Evolutionary conservation across 2,329 filamentous ascomycete species (phyloP).

Genomic region (Alternaria sp.): DNA sequence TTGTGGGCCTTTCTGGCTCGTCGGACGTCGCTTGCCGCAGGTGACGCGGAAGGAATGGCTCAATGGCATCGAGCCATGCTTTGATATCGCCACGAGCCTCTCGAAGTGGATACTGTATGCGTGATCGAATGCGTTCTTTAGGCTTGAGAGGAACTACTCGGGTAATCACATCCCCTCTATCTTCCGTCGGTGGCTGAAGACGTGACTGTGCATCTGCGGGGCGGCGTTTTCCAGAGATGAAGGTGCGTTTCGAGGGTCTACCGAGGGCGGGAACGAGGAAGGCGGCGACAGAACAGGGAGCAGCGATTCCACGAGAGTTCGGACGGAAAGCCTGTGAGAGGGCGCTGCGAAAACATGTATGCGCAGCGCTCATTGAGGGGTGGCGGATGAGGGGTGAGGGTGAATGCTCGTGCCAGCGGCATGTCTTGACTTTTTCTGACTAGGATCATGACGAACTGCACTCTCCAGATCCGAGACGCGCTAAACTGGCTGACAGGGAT

Average conservation of each 20-base stretch:
- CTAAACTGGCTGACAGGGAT: conserved; percentile 14
- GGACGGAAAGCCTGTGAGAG: conserved; percentile 48
- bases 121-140: conserved; percentile 13
- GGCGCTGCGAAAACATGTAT: conserved; percentile 49
- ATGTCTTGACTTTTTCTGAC: conserved; percentile 37
- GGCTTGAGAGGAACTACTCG: conserved; percentile 19
- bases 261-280: conserved; percentile 47
- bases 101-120: conserved; percentile 33
- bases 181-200: conserved; percentile 4
- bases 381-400: conserved; percentile 21
- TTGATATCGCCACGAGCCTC: conserved; percentile 37
- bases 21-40: conserved; percentile 31
- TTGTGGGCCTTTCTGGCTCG: conserved; percentile 25
- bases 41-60: conserved; percentile 48
- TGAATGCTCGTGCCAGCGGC: conserved; percentile 24
- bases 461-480: conserved; percentile 20
- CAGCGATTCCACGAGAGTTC: conserved; percentile 27
- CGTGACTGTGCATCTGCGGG: conserved; percentile 12
- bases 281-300: conserved; percentile 38
- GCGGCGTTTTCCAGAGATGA: conserved; percentile 33
- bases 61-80: conserved; percentile 47
- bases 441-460: conserved; percentile 32
- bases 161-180: neutral
- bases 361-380: conserved; percentile 50
- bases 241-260: conserved; percentile 33